Percentiles rank a stretch among this genome's conserved stretches.
Conservation (phyloP, 2,329 filamentous ascomycete genomes). For the Penicillium sp. region DNA sequence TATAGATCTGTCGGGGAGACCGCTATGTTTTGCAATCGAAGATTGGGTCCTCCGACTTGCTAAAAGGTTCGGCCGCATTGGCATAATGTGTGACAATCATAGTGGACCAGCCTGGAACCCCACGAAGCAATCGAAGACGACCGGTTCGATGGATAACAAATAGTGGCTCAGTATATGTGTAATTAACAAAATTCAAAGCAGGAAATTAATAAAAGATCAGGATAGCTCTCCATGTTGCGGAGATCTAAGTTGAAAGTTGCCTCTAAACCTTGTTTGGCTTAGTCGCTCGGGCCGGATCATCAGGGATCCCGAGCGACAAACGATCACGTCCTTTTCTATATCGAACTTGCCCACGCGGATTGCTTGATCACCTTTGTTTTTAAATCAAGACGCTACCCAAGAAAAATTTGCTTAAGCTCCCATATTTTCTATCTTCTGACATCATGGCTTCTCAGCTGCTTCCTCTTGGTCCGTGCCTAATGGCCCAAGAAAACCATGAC, state of each 20-base stretch:
- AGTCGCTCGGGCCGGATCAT: slow-evolving; percentile 23
- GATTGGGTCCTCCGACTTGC: slow-evolving; percentile 20
- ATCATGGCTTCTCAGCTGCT: slow-evolving; percentile 71
- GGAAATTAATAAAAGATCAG: not conserved
- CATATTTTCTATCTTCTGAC: not conserved
- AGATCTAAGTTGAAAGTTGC: not conserved
- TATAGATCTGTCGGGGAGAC: not conserved
- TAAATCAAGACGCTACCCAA: not conserved
- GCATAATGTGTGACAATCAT: slow-evolving; percentile 26
- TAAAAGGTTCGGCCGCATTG: slow-evolving; percentile 17
- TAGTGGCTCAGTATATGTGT: not conserved
- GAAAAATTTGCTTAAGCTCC: not conserved
- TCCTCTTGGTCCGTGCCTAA: slow-evolving; percentile 58
- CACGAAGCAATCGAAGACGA: not conserved
- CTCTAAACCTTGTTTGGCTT: slow-evolving; percentile 9
- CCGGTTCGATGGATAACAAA: not conserved
- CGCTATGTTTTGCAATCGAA: slow-evolving; percentile 4
- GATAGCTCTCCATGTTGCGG: not conserved
- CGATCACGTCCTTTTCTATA: slow-evolving; percentile 22
- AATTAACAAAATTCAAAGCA: not conserved
- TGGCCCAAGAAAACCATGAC: slow-evolving; percentile 8
- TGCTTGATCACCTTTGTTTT: not conserved
- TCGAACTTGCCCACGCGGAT: slow-evolving; percentile 10
- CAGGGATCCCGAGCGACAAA: slow-evolving; percentile 16
- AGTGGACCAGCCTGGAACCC: slow-evolving; percentile 5